These are phyloP conservation scores for Astraeus odoratus DNA, from an alignment of 768 basidiomycete species.

Conservation along the genomic window DNA sequence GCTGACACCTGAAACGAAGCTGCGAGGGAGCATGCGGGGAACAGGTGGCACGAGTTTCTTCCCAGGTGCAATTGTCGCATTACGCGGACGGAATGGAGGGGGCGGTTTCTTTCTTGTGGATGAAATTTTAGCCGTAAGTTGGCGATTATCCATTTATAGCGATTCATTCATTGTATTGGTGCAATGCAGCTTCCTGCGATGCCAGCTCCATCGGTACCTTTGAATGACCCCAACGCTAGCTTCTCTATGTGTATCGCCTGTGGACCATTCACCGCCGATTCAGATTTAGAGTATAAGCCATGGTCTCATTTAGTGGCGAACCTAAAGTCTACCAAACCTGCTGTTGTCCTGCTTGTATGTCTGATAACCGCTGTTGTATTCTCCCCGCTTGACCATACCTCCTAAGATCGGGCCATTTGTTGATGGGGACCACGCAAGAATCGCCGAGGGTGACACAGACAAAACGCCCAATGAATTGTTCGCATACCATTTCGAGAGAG, in stretches of 20 bases:
- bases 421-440: constrained; percentile 64
- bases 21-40: constrained; percentile 58
- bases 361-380: constrained; percentile 1
- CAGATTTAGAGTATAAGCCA: constrained; percentile 69
- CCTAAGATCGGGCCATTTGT: constrained; percentile 87
- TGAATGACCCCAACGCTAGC: constrained; percentile 30
- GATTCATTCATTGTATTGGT: background rate
- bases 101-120: constrained; percentile 80
- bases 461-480: constrained; percentile 63
- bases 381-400: constrained; percentile 1
- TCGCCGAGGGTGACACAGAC: constrained; percentile 71
- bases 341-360: constrained; percentile 70
- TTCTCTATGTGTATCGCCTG: constrained; percentile 68
- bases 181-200: constrained; percentile 70
- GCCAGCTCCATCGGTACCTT: constrained; percentile 36
- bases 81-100: constrained; percentile 88
- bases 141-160: background rate
- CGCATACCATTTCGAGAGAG: constrained; percentile 49
- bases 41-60: constrained; percentile 69
- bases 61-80: constrained; percentile 79
- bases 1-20: constrained; percentile 58
- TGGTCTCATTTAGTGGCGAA: constrained; percentile 57
- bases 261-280: constrained; percentile 82
- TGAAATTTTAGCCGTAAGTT: constrained; percentile 66
- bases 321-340: constrained; percentile 60